A percentile compares a stretch with the other conserved stretches of the same genome.
These are phyloP conservation scores for Nemania sp. DNA, from an alignment of 2,329 filamentous ascomycete genomes.

Conservation along the genomic window DNA sequence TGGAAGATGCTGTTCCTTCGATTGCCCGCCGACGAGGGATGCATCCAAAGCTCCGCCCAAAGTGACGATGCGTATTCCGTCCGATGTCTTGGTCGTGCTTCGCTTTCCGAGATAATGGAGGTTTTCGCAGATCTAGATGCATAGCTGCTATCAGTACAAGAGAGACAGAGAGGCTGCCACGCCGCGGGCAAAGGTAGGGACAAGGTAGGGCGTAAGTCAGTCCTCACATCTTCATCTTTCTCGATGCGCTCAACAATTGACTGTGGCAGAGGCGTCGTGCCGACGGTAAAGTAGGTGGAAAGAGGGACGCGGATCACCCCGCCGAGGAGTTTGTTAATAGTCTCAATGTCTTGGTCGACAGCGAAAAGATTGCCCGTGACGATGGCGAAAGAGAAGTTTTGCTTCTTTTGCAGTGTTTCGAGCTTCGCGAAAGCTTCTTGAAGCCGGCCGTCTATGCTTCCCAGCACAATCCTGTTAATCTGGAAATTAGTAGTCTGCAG, in stretches of 20 bases:
- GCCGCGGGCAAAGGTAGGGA: neutral
- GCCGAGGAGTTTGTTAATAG: slow-evolving; percentile 66
- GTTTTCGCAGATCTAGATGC: slow-evolving; percentile 74
- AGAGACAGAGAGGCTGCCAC: too few relatives aligned
- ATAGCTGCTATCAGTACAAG: neutral
- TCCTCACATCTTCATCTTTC: slow-evolving; percentile 61
- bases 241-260: slow-evolving; percentile 73
- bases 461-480: slow-evolving; percentile 71
- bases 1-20: slow-evolving; percentile 74
- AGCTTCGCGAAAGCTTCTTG: slow-evolving; percentile 78
- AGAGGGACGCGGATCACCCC: slow-evolving; percentile 76
- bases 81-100: slow-evolving; percentile 83
- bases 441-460: slow-evolving; percentile 79
- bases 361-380: slow-evolving; percentile 83
- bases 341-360: slow-evolving; percentile 59
- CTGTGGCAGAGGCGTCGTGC: slow-evolving; percentile 70
- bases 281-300: slow-evolving; percentile 89
- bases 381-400: slow-evolving; percentile 84
- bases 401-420: slow-evolving; percentile 78
- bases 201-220: neutral
- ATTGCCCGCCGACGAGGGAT: slow-evolving; percentile 62
- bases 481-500: slow-evolving; percentile 4
- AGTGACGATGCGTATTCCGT: slow-evolving; percentile 84
- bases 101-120: slow-evolving; percentile 87
- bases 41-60: slow-evolving; percentile 75